These are phyloP conservation scores for Diutina scorzettiae DNA, from an alignment of 1,139 yeast species.

Conservation along the genomic window DNA sequence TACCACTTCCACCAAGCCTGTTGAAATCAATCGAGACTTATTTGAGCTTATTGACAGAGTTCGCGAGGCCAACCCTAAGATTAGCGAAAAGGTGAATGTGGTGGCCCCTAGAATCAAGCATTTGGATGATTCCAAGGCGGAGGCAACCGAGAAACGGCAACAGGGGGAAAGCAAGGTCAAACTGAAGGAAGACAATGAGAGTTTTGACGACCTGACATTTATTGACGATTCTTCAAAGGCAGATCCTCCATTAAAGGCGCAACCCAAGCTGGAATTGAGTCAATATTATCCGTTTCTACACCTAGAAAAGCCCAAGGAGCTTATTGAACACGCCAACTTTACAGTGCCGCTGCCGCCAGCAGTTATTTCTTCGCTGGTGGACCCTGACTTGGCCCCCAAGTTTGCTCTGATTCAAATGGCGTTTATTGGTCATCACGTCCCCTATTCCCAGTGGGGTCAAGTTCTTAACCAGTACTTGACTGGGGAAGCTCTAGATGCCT, in stretches of 20 bases:
- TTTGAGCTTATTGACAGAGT: background rate
- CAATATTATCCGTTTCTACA: background rate
- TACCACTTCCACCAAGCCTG: background rate
- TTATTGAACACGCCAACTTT: background rate
- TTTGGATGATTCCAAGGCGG: too few relatives aligned
- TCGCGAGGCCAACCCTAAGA: too few relatives aligned
- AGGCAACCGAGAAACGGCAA: too few relatives aligned
- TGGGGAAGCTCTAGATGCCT: constrained; percentile 4
- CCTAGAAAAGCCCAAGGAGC: background rate
- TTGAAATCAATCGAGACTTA: background rate
- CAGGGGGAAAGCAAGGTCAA: too few relatives aligned
- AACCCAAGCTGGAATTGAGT: background rate
- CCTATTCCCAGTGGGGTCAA: background rate
- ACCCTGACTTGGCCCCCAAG: background rate
- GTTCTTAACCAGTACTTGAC: background rate
- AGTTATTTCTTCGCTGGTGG: background rate
- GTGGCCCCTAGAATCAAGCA: too few relatives aligned
- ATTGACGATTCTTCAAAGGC: background rate
- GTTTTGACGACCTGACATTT: background rate
- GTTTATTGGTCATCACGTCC: background rate
- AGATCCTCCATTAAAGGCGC: background rate
- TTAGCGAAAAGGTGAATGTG: too few relatives aligned
- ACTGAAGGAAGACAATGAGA: background rate
- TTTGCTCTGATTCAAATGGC: background rate
- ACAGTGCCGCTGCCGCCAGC: background rate